Evolutionary conservation across 352 stramenopile species (phyloP).

Genomic region (Phytopythium ostracodes): DNA sequence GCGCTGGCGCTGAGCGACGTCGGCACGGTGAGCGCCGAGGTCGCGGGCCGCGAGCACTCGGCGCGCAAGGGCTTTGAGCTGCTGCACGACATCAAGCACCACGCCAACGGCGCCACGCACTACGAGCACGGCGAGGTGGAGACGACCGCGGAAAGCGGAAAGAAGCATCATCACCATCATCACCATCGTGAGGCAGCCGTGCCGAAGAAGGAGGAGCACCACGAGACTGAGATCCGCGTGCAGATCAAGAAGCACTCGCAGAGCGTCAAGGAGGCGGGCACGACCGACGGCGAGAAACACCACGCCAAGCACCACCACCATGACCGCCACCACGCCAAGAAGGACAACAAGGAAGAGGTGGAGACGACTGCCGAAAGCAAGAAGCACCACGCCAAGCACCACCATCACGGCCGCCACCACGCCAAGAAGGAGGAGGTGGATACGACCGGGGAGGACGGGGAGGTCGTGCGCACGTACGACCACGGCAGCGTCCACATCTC

Average conservation of each 20-base stretch:
- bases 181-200: background rate
- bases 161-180: background rate
- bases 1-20: constrained; percentile 25
- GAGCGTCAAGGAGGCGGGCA: background rate
- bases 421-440: constrained; percentile 6
- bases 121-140: background rate
- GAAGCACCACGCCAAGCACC: constrained; percentile 13
- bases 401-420: constrained; percentile 8
- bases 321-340: constrained; percentile 7
- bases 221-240: background rate
- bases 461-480: constrained; percentile 29
- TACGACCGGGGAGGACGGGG: constrained; percentile 14
- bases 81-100: constrained; percentile 1
- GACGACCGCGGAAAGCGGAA: background rate
- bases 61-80: background rate
- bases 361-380: background rate
- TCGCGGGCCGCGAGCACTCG: background rate
- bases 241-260: constrained; percentile 2
- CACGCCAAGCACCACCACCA: constrained; percentile 9
- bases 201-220: background rate
- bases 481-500: constrained; percentile 33
- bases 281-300: constrained; percentile 8
- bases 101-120: constrained; percentile 1
- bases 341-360: no score
- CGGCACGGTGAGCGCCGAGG: constrained; percentile 8